Evolutionary conservation across 495 filamentous ascomycete species (phyloP).

Genomic region (Tetracladium setigerum): DNA sequence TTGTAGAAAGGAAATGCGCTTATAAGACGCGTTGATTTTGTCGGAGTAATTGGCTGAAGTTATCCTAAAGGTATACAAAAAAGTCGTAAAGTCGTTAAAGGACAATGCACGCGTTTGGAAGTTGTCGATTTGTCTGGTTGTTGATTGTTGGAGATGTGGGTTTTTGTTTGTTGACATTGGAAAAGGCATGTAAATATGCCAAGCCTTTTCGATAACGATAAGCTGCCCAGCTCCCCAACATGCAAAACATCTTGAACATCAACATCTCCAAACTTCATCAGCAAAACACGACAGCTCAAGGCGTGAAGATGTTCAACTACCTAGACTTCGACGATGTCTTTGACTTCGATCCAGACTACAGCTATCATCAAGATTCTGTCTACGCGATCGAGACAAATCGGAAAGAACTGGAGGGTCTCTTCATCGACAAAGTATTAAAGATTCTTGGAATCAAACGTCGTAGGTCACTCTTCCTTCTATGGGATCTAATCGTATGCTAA

Average conservation of each 20-base stretch:
- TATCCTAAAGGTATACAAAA: neutral
- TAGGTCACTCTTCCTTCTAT: slow-evolving; percentile 24
- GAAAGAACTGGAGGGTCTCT: slow-evolving; percentile 57
- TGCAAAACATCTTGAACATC: neutral
- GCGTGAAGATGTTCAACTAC: slow-evolving; percentile 27
- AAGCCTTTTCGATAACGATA: neutral
- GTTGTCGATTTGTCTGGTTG: neutral
- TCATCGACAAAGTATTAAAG: slow-evolving; percentile 65
- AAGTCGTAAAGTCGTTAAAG: neutral
- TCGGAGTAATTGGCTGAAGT: too few species aligned
- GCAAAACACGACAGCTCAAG: neutral
- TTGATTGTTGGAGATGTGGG: neutral
- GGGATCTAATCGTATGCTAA: slow-evolving; percentile 3
- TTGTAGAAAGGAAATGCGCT: too few species aligned
- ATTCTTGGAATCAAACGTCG: slow-evolving; percentile 63
- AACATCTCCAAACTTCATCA: neutral
- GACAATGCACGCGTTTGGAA: slow-evolving; percentile 1
- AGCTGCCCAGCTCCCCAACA: too few species aligned
- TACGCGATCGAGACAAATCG: slow-evolving; percentile 55
- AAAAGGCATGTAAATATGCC: neutral
- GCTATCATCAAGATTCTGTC: slow-evolving; percentile 49
- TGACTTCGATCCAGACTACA: slow-evolving; percentile 50
- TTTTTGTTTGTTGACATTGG: neutral
- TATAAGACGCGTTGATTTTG: too few species aligned
- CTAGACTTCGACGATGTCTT: slow-evolving; percentile 58